phyloP scores from a whole-genome alignment of 805 yeast genomes.

The Schwanniomyces pseudopolymorphus region DNA sequence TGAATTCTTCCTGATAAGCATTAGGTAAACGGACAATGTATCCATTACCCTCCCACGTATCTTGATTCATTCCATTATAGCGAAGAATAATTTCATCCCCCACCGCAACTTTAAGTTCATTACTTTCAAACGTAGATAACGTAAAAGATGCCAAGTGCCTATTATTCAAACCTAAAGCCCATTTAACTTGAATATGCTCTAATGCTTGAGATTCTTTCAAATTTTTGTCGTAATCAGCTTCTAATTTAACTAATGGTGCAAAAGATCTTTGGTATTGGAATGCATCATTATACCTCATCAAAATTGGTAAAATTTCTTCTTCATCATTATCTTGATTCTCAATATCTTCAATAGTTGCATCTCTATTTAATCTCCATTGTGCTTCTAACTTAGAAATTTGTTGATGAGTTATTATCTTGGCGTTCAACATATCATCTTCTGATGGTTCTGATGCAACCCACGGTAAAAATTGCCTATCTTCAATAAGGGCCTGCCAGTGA shows the following conservation, averaged over 20 bases:
- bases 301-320: conserved; percentile 64
- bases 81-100: conserved; percentile 81
- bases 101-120: conserved; percentile 67
- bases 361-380: conserved; percentile 73
- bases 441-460: conserved; percentile 79
- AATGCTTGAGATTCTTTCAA: conserved; percentile 76
- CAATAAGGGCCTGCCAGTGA: conserved; percentile 86
- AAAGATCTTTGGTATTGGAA: conserved; percentile 81
- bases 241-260: conserved; percentile 79
- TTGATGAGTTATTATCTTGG: conserved; percentile 56
- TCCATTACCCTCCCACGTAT: conserved; percentile 74
- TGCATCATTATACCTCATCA: conserved; percentile 78
- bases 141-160: conserved; percentile 68
- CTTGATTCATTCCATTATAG: conserved; percentile 55
- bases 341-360: conserved; percentile 70
- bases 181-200: conserved; percentile 67
- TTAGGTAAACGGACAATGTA: conserved; percentile 71
- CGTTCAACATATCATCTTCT: conserved; percentile 58
- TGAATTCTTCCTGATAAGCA: conserved; percentile 62
- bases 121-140: conserved; percentile 64
- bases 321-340: conserved; percentile 50
- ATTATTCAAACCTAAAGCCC: conserved; percentile 70
- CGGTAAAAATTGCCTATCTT: conserved; percentile 69
- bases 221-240: conserved; percentile 75
- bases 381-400: conserved; percentile 76